Base-by-base conservation (phyloP, 768 basidiomycete genomes). In the Lenzites betulinus region DNA sequence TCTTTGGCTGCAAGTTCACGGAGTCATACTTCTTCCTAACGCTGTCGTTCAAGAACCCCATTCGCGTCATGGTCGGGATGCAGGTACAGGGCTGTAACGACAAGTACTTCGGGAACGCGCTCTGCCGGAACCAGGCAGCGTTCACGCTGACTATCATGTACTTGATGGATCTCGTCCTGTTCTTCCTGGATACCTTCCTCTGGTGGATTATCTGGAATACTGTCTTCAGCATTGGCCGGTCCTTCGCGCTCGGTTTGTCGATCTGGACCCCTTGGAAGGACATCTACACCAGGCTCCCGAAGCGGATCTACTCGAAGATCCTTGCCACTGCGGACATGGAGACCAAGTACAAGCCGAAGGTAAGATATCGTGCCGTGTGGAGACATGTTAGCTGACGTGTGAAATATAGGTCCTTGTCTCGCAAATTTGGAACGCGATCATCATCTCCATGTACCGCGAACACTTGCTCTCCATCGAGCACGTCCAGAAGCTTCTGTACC, bases 201-300 rank as follows among this genome's bases (percentile, higher is more conserved):
- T 99, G 97, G 97, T 99, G 95, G 72, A 95, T 98, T 77, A 98
- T 98, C 71, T 98, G 96, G 96, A 98, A 98, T 75, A 95, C 94
- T 11, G 91, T 95, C 57, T 91, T 92, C 77, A 90, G 88, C 70
- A 92, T 95, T 67, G 89, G 80, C 23, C 83, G 95, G 55, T 91
- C 88, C 18, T 99, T 99, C 76, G 79, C 85, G 23, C 82, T 98
- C 51, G 97, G 96, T 7, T 81, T 99, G 51, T 95, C 92, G 30
- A 96, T 99, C 63, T 98, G 97, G 97, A 98, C 97, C 4, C 97
- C 97, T 2, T 99, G 96, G 97, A 89, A 88, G 76, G 96, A 98
- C 71, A 97, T 99, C 73, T 99, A 89, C 76, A 93, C 92, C 18
- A 83, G 97, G 46, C 77, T 99, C 60, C 97, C 97, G 23, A 99